Evolutionary conservation across 768 basidiomycete genomes (phyloP), one percentile per base, ranked within the genome.

Genomic region (Lactarius evosmus): DNA sequence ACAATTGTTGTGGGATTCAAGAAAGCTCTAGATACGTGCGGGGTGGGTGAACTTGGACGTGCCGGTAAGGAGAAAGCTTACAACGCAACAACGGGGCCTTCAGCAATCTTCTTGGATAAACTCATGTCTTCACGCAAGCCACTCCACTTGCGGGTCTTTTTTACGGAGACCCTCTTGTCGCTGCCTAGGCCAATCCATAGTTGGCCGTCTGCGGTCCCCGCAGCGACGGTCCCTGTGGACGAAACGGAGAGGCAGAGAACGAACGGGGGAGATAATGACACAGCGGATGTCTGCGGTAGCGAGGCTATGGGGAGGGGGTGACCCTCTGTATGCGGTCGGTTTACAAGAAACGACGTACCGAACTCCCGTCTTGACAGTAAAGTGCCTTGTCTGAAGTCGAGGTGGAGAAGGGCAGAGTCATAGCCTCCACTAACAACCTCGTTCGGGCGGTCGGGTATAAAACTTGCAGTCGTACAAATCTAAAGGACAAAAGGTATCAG

Each of bases 371-470:
- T 79, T 4, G 89, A 89, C 46, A 90, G 74, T 7, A 83, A 56
- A 32, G 75, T 82, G 32, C 83, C 80, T 74, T 83, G 83, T 16
- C 69, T 68, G 62, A 81, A 82, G 69, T 92, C 88, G 69, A 84
- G 86, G 69, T 93, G 91, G 16, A 89, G 71, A 29, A 93, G 68
- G 4, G 78, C 75, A 44, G 79, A 82, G 68, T 94, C 92, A 69
- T 88, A 93, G 2, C 91, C 91, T 6, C 85, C 90, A 64, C 87
- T 91, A 27, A 94, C 79, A 14, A 91, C 70, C 72, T 93, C 92
- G 49, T 78, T 79, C 4, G 88, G 84, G 27, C 89, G 79, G 70
- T 82, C 82, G 7, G 89, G 86, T 63, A 93, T 83, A 71, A 91
- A 93, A 63, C 78, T 82, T 41, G 88, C 84, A 19, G 81, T 80